phyloP scores from a whole-genome alignment of 345 rosid species.

The Populus ilicifolia region DNA sequence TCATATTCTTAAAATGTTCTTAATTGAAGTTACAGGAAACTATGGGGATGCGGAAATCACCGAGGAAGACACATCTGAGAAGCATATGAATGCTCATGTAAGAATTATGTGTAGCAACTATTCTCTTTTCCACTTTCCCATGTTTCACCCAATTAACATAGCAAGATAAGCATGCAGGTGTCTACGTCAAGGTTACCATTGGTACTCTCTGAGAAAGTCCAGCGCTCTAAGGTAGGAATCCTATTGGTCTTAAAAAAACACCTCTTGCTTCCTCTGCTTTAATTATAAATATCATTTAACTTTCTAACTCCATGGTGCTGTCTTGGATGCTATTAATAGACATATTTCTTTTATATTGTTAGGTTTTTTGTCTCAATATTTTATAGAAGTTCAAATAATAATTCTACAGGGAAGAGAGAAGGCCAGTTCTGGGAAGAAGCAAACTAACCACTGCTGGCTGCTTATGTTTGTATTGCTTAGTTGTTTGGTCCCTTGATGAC shows the following conservation, averaged over 20 bases:
- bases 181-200: conserved; percentile 75
- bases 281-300: neutral
- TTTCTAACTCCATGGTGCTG: neutral
- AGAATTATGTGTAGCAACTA: conserved; percentile 29
- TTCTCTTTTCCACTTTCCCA: conserved; percentile 11
- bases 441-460: too few relatives aligned
- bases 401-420: too few relatives aligned
- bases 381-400: too few relatives aligned
- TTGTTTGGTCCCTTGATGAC: neutral
- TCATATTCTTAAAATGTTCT: neutral
- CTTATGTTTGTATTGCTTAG: neutral
- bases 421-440: too few relatives aligned
- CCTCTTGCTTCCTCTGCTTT: neutral
- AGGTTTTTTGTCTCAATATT: neutral
- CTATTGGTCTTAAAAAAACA: conserved; percentile 9
- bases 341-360: neutral
- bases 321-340: neutral
- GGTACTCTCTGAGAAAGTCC: conserved; percentile 89
- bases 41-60: conserved; percentile 37
- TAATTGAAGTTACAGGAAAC: conserved; percentile 40
- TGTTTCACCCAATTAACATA: conserved; percentile 18
- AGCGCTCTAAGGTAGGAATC: conserved; percentile 65
- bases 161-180: conserved; percentile 42
- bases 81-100: conserved; percentile 53
- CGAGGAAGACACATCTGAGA: conserved; percentile 48